A percentile compares a stretch with the other conserved stretches of the same genome.
These are phyloP conservation scores for Vigna radiata DNA, from an alignment of 306 rosid genomes.

Conservation along the genomic window DNA sequence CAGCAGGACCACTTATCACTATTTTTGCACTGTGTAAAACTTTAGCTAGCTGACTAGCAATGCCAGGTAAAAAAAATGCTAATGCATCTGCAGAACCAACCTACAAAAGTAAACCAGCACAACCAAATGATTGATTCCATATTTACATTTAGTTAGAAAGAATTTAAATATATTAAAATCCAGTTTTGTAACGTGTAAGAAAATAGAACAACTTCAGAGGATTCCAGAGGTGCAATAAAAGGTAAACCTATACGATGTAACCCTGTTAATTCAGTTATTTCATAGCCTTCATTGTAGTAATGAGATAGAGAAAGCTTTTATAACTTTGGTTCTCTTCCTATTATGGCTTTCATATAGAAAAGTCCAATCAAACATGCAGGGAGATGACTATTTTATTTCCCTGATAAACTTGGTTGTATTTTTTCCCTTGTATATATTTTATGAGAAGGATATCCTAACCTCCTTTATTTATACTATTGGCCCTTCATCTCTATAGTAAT, in stretches of 20 bases:
- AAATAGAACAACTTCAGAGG: conserved; percentile 11
- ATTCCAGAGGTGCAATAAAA: conserved; percentile 22
- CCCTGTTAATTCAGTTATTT: conserved; percentile 21
- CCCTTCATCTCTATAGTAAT: conserved; percentile 29
- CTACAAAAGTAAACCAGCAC: conserved; percentile 51
- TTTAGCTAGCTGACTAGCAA: conserved; percentile 84
- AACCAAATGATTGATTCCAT: conserved; percentile 30
- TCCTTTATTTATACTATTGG: conserved; percentile 13
- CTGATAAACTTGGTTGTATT: not conserved
- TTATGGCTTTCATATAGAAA: conserved; percentile 17
- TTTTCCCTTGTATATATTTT: not conserved
- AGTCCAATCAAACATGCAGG: not conserved
- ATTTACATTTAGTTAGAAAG: too few relatives aligned
- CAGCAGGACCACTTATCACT: conserved; percentile 90
- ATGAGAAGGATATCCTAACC: conserved; percentile 31
- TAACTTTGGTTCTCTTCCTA: conserved; percentile 20
- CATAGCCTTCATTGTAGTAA: conserved; percentile 32
- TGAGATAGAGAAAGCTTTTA: not conserved
- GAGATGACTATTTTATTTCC: conserved; percentile 28
- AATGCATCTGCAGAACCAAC: conserved; percentile 90
- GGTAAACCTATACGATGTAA: conserved; percentile 26
- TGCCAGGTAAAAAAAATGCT: conserved; percentile 96
- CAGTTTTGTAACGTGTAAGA: not conserved
- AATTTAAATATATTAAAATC: not conserved
- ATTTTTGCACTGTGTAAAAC: conserved; percentile 78